These are phyloP conservation scores for Aspergillus latus DNA, from an alignment of 2,329 filamentous ascomycete species.

Conservation along the genomic window DNA sequence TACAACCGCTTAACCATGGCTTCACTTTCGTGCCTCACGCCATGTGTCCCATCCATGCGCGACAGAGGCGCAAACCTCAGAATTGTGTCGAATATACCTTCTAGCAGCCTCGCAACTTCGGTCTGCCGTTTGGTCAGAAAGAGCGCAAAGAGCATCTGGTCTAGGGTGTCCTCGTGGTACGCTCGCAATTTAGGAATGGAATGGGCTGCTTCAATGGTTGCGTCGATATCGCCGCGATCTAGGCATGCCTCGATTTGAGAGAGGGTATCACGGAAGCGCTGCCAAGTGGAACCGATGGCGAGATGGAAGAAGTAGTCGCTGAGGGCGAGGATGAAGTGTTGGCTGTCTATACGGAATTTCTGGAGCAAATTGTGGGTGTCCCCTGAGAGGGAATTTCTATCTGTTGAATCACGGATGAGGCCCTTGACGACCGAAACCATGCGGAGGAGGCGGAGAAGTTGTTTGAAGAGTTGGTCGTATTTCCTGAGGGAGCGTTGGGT, in stretches of 20 bases:
- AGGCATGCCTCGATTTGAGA: slow-evolving; percentile 62
- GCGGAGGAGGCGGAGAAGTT: slow-evolving; percentile 72
- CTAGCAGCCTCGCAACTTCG: slow-evolving; percentile 69
- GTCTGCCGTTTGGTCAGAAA: slow-evolving; percentile 73
- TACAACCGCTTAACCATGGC: slow-evolving; percentile 58
- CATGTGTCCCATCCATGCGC: slow-evolving; percentile 39
- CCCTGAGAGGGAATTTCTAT: slow-evolving; percentile 32
- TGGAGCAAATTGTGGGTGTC: slow-evolving; percentile 47
- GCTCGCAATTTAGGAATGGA: slow-evolving; percentile 68
- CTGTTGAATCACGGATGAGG: slow-evolving; percentile 59
- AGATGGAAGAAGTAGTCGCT: slow-evolving; percentile 77
- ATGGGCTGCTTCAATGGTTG: slow-evolving; percentile 51
- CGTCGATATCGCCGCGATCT: slow-evolving; percentile 45
- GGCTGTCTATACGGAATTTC: slow-evolving; percentile 72
- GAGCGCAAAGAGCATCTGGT: slow-evolving; percentile 71
- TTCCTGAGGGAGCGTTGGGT: slow-evolving; percentile 68
- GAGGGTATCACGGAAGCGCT: slow-evolving; percentile 65
- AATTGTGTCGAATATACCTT: slow-evolving; percentile 73
- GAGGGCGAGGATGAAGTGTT: slow-evolving; percentile 73
- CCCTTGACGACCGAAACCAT: slow-evolving; percentile 74
- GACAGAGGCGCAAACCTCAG: slow-evolving; percentile 62
- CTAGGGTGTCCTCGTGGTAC: slow-evolving; percentile 70
- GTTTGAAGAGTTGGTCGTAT: slow-evolving; percentile 82
- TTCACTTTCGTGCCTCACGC: slow-evolving; percentile 40
- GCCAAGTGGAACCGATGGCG: slow-evolving; percentile 73